Conservation (phyloP, 1,284 basidiomycete genomes). For the Tetrapyrgos nigripes region DNA sequence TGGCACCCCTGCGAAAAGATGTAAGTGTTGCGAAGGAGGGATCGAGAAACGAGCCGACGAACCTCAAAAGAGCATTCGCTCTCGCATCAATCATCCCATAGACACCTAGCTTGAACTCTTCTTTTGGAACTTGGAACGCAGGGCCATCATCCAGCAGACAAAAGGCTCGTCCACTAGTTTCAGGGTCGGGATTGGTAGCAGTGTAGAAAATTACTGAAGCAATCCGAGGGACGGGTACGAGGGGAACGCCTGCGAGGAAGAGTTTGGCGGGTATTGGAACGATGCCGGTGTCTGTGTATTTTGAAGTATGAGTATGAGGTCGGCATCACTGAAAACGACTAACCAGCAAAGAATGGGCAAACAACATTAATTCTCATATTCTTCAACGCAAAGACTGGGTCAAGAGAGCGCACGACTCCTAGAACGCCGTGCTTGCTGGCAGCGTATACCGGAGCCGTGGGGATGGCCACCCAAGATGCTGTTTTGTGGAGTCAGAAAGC, state of each 20-base stretch:
- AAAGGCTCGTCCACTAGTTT: slow-evolving; percentile 53
- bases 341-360: slow-evolving; percentile 61
- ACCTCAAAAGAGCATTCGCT: slow-evolving; percentile 44
- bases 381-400: slow-evolving; percentile 38
- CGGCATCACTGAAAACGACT: slow-evolving; percentile 15
- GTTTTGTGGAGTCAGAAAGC: slow-evolving; percentile 8
- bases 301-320: slow-evolving; percentile 5
- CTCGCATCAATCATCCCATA: slow-evolving; percentile 56
- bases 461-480: slow-evolving; percentile 60
- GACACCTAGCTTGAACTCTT: slow-evolving; percentile 55
- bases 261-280: slow-evolving; percentile 46
- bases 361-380: slow-evolving; percentile 56
- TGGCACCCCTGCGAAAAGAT: slow-evolving; percentile 11
- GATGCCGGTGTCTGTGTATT: slow-evolving; percentile 51
- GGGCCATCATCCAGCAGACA: slow-evolving; percentile 56
- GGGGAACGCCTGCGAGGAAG: slow-evolving; percentile 56
- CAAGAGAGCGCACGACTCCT: slow-evolving; percentile 59
- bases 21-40: background rate
- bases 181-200: slow-evolving; percentile 53
- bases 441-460: slow-evolving; percentile 51
- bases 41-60: slow-evolving; percentile 19
- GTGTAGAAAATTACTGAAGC: slow-evolving; percentile 59
- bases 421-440: slow-evolving; percentile 60
- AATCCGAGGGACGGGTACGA: slow-evolving; percentile 53
- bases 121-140: slow-evolving; percentile 51